Base-by-base conservation (phyloP, 2,329 filamentous ascomycete genomes). In the Microcera coccophila region DNA sequence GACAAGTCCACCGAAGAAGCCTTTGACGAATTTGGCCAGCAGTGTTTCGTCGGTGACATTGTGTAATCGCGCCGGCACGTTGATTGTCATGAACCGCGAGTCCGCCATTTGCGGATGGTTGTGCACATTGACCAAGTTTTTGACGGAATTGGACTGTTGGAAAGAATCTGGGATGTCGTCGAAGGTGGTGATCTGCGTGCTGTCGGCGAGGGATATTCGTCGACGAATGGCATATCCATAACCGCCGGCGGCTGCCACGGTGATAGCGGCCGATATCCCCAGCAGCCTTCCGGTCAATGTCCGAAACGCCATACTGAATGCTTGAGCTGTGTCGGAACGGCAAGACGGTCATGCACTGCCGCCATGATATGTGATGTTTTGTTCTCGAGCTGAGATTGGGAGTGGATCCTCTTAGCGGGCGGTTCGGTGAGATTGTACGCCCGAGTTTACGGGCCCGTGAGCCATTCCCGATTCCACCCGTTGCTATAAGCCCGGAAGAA, bases 1-100 rank as follows among this genome's bases (percentile, higher is more conserved):
- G 1, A 65, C 62, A 1, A 49, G 36, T 0, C 62, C 62, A 4
- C 59, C 61, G 36, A 64, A 64, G 20, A 60, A 65, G 0, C 54
- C 59, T 11, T 49, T 58, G 2, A 59, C 39, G 9, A 64, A 62
- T 2, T 48, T 51, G 1, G 62, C 55, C 18, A 65, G 43, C 5
- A 65, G 34, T 3, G 35, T 39, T 21, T 63, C 56, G 26, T 65
- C 61, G 2, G 55, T 48, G 2, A 58, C 28, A 11, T 40, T 3
- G 1, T 31, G 26, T 15, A 49, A 43, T 5, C 44, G 36, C 1
- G 39, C 12, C 0, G 55, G 48, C 11, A 62, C 39, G 1, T 55
- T 36, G 11, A 64, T 48, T 0, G 54, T 50, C 3, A 58, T 52
- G 31, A 44, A 57, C 4, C 55, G 51, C 3, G 52, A 55, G 37